These are phyloP conservation scores for Paecilomyces fulvus DNA, from an alignment of 2,329 filamentous ascomycete genomes.

Conservation along the genomic window DNA sequence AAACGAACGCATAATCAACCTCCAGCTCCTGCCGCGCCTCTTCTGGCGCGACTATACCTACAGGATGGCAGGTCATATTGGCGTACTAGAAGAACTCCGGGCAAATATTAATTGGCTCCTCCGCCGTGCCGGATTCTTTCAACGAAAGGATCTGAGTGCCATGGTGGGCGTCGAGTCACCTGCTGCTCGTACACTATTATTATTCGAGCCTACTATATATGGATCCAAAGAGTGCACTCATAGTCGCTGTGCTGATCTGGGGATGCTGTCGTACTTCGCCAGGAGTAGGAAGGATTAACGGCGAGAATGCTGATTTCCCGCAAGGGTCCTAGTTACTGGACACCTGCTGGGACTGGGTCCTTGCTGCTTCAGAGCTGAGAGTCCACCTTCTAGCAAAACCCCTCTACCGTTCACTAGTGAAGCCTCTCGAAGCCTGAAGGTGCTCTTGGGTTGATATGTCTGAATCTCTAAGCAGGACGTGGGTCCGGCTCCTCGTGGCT, in stretches of 20 bases:
- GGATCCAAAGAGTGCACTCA: neutral
- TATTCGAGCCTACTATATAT: neutral
- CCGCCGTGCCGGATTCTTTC: conserved; percentile 22
- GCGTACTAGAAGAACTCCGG: conserved; percentile 35
- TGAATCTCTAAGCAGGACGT: neutral
- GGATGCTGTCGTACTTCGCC: neutral
- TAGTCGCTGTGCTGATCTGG: neutral
- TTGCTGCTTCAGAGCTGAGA: neutral
- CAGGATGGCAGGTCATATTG: conserved; percentile 43
- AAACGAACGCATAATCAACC: conserved; percentile 43
- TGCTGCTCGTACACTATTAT: conserved; percentile 29
- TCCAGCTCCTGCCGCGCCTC: conserved; percentile 26
- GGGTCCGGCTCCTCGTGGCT: neutral
- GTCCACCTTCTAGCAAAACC: neutral
- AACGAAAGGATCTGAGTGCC: conserved; percentile 16
- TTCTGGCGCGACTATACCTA: conserved; percentile 11
- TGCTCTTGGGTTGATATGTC: neutral
- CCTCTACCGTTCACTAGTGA: neutral
- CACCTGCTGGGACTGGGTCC: neutral
- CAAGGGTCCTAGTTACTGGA: neutral
- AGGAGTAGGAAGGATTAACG: neutral
- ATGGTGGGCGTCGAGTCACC: conserved; percentile 28
- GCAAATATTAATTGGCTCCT: conserved; percentile 23
- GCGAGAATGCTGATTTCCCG: neutral
- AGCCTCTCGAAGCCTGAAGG: neutral